Evolutionary conservation across 1,284 basidiomycete genomes (phyloP), one percentile per base, ranked within the genome.

Genomic region (Sanghuangporus sanghuang): DNA sequence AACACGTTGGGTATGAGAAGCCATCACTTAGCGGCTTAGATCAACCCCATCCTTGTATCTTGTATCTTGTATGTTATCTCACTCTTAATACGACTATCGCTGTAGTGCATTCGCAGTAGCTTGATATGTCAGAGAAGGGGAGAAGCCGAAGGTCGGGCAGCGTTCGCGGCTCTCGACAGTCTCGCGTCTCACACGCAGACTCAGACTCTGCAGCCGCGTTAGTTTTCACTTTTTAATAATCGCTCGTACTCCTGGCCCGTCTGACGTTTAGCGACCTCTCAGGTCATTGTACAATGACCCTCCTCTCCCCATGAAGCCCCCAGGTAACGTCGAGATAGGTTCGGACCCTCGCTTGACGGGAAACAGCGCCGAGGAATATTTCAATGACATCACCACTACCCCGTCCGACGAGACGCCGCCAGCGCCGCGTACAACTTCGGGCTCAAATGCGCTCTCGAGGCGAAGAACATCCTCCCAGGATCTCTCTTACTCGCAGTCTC

Each of bases 291-390:
- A 54, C 53, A 32, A 54, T 54, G 53, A 38, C 32, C 23, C 49
- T n/a, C 58, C 58, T 11, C 58, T 52, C 36, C 58, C 58, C 16
- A 27, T 60, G 16, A 38, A 49, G 36, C 58, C 58, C 2, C 58
- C 58, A 38, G 53, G 53, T n/a, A 38, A n/a, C 35, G 16, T 38
- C 35, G 9, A 35, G 14, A 57, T 38, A 32, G 52, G 32, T 3
- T 7, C 46, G 21, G 56, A 58, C 36, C 27, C 44, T 12, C 53
- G 36, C 3, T 46, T 35, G 23, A 27, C 62, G 18, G 63, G 63
- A 14, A 46, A 57, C 32, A 64, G 46, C 48, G 63, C 63, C 9
- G 55, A 56, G 8, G 63, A 64, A 4, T 64, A 57, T 46, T 61
- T n/a, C 46, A 38, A 57, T 44, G 56, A 52, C 7, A 32, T 32